These are phyloP conservation scores for Discostella pseudostelligera DNA, from an alignment of 108 stramenopile species.

Conservation along the genomic window DNA sequence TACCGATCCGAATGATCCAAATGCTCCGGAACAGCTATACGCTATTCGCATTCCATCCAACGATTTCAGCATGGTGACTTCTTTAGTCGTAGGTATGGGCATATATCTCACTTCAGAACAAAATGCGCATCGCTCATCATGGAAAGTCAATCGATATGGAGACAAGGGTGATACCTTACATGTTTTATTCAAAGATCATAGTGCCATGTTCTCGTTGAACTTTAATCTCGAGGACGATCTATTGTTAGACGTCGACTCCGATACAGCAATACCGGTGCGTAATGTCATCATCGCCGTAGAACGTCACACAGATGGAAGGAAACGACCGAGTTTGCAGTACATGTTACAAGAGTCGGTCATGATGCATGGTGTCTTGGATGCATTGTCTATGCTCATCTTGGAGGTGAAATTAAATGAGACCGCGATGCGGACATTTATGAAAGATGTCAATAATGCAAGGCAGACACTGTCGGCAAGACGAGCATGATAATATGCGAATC, in stretches of 20 bases:
- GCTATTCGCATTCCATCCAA: slow-evolving; percentile 20
- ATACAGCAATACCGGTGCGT: not conserved
- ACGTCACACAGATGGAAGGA: slow-evolving; percentile 46
- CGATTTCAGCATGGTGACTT: not conserved
- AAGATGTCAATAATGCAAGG: slow-evolving; percentile 47
- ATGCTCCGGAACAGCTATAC: slow-evolving; percentile 28
- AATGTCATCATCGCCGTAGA: slow-evolving; percentile 12
- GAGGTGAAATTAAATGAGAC: not conserved
- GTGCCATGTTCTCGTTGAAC: slow-evolving; percentile 40
- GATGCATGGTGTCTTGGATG: slow-evolving; percentile 71
- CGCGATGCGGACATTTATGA: not conserved
- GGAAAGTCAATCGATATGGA: slow-evolving; percentile 41
- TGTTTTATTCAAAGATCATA: slow-evolving; percentile 37
- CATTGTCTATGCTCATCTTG: slow-evolving; percentile 53
- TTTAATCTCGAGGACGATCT: slow-evolving; percentile 4
- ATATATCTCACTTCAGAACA: slow-evolving; percentile 61
- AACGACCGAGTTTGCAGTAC: slow-evolving; percentile 60
- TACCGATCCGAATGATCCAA: slow-evolving; percentile 21
- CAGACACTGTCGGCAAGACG: slow-evolving; percentile 58
- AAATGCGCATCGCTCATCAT: slow-evolving; percentile 37
- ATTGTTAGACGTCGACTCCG: not conserved
- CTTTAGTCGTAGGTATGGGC: slow-evolving; percentile 38
- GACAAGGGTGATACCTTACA: slow-evolving; percentile 11
- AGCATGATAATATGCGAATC: slow-evolving; percentile 18
- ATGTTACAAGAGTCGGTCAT: slow-evolving; percentile 76